These are phyloP conservation scores for Arxiozyma bovina DNA, from an alignment of 1,139 yeast species.

Conservation along the genomic window DNA sequence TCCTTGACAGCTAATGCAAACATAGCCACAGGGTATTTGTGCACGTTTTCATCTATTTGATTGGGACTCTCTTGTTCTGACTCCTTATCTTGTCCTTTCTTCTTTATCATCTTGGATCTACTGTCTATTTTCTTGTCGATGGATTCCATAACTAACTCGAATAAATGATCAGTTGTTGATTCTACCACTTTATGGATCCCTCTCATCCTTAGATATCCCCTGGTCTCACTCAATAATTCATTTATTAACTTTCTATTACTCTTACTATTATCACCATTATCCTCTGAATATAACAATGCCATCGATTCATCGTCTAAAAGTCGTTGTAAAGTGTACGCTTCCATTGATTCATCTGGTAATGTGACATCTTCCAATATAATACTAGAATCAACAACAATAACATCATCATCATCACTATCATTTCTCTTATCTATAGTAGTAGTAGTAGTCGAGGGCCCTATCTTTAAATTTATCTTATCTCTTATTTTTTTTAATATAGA, in stretches of 20 bases:
- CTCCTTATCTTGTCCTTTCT: neutral
- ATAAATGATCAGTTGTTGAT: conserved; percentile 22
- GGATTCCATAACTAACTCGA: conserved; percentile 21
- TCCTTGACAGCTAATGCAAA: conserved; percentile 25
- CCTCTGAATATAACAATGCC: conserved; percentile 19
- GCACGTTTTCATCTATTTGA: neutral
- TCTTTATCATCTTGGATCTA: neutral
- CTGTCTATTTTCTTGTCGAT: conserved; percentile 21
- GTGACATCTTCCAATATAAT: conserved; percentile 12
- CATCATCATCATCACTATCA: conserved; percentile 11
- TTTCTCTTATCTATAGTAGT: too few species aligned
- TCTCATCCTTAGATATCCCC: conserved; percentile 29
- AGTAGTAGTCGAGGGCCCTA: neutral
- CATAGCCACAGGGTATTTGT: conserved; percentile 21
- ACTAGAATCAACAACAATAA: neutral
- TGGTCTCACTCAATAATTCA: conserved; percentile 40
- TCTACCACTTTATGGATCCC: conserved; percentile 4
- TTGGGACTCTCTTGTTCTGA: neutral
- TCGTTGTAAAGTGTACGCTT: conserved; percentile 35
- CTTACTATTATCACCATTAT: conserved; percentile 11
- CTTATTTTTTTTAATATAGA: conserved; percentile 29
- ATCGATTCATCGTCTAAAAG: conserved; percentile 33
- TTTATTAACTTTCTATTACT: conserved; percentile 15
- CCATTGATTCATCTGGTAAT: conserved; percentile 29
- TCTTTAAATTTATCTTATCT: conserved; percentile 34